phyloP scores from a whole-genome alignment of 2,329 filamentous ascomycete species.

The Diaporthe sp. region DNA sequence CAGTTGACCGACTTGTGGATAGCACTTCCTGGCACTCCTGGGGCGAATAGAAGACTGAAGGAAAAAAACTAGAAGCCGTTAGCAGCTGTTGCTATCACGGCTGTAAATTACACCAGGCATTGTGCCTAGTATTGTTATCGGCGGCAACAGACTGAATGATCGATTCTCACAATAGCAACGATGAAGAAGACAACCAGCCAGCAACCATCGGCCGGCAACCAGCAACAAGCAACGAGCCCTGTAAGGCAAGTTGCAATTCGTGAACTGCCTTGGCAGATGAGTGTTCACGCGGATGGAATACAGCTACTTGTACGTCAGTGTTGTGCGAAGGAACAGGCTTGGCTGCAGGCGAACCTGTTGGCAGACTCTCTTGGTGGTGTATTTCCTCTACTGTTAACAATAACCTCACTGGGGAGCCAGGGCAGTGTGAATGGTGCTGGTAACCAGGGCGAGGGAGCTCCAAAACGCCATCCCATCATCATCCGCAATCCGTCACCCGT shows the following conservation, averaged over 20 bases:
- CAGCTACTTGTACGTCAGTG: background rate
- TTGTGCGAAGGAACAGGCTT: background rate
- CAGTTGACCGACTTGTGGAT: constrained; percentile 28
- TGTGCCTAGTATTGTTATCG: background rate
- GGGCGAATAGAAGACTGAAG: background rate
- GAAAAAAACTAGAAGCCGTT: constrained; percentile 18
- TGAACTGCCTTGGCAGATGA: background rate
- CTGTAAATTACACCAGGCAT: background rate
- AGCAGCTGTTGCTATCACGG: constrained; percentile 21
- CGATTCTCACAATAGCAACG: background rate
- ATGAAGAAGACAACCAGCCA: background rate
- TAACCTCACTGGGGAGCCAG: too few species aligned
- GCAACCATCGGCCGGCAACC: background rate
- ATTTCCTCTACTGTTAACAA: background rate
- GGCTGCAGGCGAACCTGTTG: background rate
- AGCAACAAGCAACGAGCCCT: background rate
- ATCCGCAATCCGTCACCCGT: background rate
- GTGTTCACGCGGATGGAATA: background rate
- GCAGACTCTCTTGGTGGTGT: background rate
- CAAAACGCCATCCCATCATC: constrained; percentile 8
- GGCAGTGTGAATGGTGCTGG: background rate
- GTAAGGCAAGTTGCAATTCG: background rate
- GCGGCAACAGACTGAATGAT: background rate
- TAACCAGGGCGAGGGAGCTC: constrained; percentile 14
- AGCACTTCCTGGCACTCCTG: background rate